Conservation (phyloP, 2,329 filamentous ascomycete species). For the Xylaria sp. region DNA sequence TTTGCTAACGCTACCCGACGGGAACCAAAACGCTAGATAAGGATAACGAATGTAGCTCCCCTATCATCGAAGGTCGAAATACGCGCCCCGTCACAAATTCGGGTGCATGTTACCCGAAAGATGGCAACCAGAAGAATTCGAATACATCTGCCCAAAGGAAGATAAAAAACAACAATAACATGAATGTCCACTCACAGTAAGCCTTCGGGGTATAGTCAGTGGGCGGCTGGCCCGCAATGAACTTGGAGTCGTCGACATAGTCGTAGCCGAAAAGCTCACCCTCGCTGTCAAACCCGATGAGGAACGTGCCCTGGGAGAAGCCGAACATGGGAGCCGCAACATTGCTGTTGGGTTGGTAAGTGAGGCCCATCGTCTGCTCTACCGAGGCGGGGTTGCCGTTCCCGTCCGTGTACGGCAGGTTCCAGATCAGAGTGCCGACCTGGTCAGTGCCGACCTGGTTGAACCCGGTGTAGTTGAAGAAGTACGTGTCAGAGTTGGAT, state of each 20-base stretch:
- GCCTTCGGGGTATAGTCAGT: conserved; percentile 29
- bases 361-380: conserved; percentile 42
- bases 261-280: conserved; percentile 46
- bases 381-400: conserved; percentile 31
- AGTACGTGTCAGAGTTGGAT: conserved; percentile 45
- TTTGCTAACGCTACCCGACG: not conserved
- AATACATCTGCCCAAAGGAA: not conserved
- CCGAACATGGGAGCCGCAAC: conserved; percentile 49
- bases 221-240: conserved; percentile 40
- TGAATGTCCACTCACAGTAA: conserved; percentile 38
- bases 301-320: conserved; percentile 26
- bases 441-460: conserved; percentile 31
- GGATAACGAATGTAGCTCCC: conserved; percentile 1
- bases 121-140: not conserved
- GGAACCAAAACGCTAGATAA: not conserved
- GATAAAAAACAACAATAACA: not conserved
- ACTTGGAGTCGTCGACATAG: conserved; percentile 48
- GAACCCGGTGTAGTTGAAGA: conserved; percentile 50
- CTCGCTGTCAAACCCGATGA: conserved; percentile 49
- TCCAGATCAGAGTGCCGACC: conserved; percentile 49
- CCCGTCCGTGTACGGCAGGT: conserved; percentile 42
- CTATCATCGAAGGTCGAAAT: not conserved
- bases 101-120: not conserved
- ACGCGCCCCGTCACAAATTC: not conserved
- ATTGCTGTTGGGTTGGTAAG: conserved; percentile 46